Percentiles rank a stretch among this genome's conserved stretches.
Conservation (phyloP, 352 stramenopile species). For the Phytophthora cactorum region DNA sequence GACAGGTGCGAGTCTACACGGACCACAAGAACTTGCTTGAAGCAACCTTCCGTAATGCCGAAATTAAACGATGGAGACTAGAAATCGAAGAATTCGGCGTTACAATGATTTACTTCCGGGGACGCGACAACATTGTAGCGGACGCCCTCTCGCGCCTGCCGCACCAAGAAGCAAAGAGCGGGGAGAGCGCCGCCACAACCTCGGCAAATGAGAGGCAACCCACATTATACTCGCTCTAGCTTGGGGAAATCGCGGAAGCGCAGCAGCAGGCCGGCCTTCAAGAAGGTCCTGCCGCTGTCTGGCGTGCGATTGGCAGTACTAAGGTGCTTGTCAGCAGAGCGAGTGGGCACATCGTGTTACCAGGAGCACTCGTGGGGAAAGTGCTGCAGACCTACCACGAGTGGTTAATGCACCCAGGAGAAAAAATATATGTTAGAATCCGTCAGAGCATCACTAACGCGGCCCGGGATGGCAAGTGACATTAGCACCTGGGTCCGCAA, state of each 20-base stretch:
- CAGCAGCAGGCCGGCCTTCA: slow-evolving; percentile 4
- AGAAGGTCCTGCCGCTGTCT: neutral
- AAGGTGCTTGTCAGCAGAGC: slow-evolving; percentile 3
- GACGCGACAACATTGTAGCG: slow-evolving; percentile 1
- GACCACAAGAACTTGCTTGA: slow-evolving; percentile 10
- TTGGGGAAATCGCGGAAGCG: slow-evolving; percentile 17
- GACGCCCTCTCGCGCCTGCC: slow-evolving; percentile 7
- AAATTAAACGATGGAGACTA: slow-evolving; percentile 6
- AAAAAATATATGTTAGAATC: neutral
- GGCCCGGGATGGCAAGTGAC: neutral
- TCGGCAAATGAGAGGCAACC: neutral
- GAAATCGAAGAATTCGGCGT: slow-evolving; percentile 13
- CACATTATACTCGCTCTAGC: slow-evolving; percentile 2
- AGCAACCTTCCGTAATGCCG: neutral
- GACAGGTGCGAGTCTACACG: neutral
- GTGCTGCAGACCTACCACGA: slow-evolving; percentile 5
- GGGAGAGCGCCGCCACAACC: neutral
- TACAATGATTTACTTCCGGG: neutral
- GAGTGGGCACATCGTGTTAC: neutral
- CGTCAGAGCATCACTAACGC: neutral
- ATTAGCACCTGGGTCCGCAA: neutral
- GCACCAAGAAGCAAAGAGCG: neutral
- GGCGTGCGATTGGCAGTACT: slow-evolving; percentile 1
- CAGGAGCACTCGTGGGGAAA: neutral
- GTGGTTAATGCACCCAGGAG: slow-evolving; percentile 8